Base-by-base conservation (phyloP, 495 filamentous ascomycete species). In the Hyaloscypha hepaticicola region DNA sequence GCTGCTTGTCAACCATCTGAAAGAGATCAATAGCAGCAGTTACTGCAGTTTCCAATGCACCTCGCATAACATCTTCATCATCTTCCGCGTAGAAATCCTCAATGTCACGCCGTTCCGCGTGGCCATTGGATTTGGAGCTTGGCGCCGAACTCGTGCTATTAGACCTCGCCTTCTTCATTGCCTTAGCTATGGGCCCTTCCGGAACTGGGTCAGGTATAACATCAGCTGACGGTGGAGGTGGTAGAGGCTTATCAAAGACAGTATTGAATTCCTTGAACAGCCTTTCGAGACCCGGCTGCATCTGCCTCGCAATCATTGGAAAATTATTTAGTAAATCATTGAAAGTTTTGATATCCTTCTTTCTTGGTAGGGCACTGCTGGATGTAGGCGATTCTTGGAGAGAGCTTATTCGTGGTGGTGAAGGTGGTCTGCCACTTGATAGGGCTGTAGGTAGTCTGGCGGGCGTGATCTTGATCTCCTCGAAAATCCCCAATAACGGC, bases 1-100 rank as follows among this genome's bases (percentile, higher is more conserved):
- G 96, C 65, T 96, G 90, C 70, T 96, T 96, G 69, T 99, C 96
- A 21, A 98, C 94, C 52, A 87, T 84, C 69, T 97, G 92, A 66
- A 99, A 99, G 1, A 98, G 81, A 74, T 98, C 96, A 67, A 97
- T 97, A 0, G 93, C 95, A 14, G 90, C 87, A 5, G 92, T 96
- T 21, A 99, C 91, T 2, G 93, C 92, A 1, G 88, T 94, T 77
- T 99, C 96, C 58, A 98, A 71, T 11, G 90, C 89, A 8, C 85
- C 87, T 53, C 93, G 83, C 86, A 99, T 92, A 14, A 90, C 76
- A 66, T 94, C 88, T 73, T 96, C 92, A 66, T 96, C 92, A 66
- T 96, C 90, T 69, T 90, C 87, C n/a, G 86, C 82, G 65, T 85
- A 80, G 64, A 78, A 77, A 64, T 74, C 73, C 27, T 80, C 79